phyloP scores from a whole-genome alignment of 179 eudicot species.

The Vitellaria paradoxa region DNA sequence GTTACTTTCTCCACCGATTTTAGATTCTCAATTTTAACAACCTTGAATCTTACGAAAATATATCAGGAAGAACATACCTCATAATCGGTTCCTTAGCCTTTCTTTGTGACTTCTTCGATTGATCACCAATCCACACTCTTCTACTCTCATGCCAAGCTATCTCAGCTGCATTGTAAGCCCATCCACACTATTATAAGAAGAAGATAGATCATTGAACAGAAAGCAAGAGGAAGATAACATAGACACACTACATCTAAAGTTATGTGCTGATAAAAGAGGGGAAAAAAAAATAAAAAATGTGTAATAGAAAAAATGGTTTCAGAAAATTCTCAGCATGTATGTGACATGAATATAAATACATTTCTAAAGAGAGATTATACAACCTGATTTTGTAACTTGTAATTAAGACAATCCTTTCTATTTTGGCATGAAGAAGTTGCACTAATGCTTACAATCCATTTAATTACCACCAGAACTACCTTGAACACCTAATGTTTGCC shows the following conservation, averaged over 20 bases:
- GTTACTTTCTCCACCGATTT: too few relatives aligned
- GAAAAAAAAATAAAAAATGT: too few relatives aligned
- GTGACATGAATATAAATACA: neutral
- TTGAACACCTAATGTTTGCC: neutral
- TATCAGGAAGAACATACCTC: conserved; percentile 12
- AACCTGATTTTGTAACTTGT: neutral
- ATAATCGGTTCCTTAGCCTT: conserved; percentile 17
- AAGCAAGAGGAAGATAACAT: neutral
- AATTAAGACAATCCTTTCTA: neutral
- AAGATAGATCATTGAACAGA: neutral
- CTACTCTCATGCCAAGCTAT: conserved; percentile 30
- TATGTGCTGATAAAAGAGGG: neutral
- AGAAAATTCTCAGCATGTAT: neutral
- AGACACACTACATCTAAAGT: neutral
- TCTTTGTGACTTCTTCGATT: conserved; percentile 17
- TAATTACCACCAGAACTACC: neutral
- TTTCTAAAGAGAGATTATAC: neutral
- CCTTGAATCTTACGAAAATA: neutral
- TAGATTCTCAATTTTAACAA: too few relatives aligned
- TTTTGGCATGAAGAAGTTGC: neutral
- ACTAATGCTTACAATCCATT: neutral
- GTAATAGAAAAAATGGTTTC: neutral
- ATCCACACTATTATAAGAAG: neutral
- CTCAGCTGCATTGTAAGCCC: conserved; percentile 24
- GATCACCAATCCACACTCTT: conserved; percentile 33